Conservation (phyloP, 2,329 filamentous ascomycete genomes). For the Cercospora beticola region DNA sequence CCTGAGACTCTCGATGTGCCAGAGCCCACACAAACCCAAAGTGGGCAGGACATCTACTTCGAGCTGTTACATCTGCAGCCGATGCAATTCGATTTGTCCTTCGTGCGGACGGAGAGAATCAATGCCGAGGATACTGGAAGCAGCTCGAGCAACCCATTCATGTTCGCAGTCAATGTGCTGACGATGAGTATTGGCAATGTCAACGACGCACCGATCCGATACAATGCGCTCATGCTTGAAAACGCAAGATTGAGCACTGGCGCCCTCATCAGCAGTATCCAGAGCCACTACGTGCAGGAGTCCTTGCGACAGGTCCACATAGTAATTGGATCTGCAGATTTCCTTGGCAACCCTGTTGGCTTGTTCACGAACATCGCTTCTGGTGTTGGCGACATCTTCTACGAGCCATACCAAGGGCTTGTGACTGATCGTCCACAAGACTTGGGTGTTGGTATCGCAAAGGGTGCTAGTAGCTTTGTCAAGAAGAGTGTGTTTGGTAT, state of each 20-base stretch:
- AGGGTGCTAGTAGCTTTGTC: slow-evolving; percentile 93
- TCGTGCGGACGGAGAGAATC: slow-evolving; percentile 93
- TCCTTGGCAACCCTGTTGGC: slow-evolving; percentile 94
- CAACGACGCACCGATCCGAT: slow-evolving; percentile 90
- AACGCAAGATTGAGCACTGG: slow-evolving; percentile 89
- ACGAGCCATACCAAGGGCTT: slow-evolving; percentile 96
- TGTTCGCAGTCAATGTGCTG: slow-evolving; percentile 98
- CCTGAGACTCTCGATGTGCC: slow-evolving; percentile 90
- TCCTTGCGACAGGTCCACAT: slow-evolving; percentile 95
- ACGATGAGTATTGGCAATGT: slow-evolving; percentile 99
- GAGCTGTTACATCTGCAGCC: slow-evolving; percentile 95
- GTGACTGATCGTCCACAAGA: slow-evolving; percentile 96
- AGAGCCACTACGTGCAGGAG: slow-evolving; percentile 95
- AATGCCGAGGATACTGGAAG: slow-evolving; percentile 94
- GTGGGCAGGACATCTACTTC: slow-evolving; percentile 95
- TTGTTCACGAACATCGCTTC: slow-evolving; percentile 98
- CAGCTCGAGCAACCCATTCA: slow-evolving; percentile 80
- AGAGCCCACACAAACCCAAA: slow-evolving; percentile 79
- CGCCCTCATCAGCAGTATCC: slow-evolving; percentile 79
- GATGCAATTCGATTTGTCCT: slow-evolving; percentile 96
- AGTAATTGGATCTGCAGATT: slow-evolving; percentile 94
- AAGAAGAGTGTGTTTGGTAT: slow-evolving; percentile 99
- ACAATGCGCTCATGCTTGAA: slow-evolving; percentile 92
- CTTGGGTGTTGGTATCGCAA: slow-evolving; percentile 90
- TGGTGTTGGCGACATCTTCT: slow-evolving; percentile 96